Conservation (phyloP, 331 rosid species). For the Rhamnella rubrinervis region DNA sequence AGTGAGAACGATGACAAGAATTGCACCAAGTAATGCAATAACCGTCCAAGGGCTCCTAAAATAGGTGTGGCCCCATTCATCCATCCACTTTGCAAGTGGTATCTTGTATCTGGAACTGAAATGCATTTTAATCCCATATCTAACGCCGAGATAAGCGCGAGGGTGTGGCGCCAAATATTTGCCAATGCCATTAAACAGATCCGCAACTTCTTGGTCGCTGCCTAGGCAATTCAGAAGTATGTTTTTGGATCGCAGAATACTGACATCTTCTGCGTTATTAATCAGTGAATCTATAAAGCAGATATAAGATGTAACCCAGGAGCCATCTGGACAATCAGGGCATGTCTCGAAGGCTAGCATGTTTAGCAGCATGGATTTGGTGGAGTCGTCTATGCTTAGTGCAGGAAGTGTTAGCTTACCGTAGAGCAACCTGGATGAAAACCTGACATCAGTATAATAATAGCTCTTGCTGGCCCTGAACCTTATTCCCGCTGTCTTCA, state of each 20-base stretch:
- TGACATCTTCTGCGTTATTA: neutral
- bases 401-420: slow-evolving; percentile 17
- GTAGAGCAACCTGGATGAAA: neutral
- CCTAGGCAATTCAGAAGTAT: neutral
- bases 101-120: neutral
- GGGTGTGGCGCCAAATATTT: neutral
- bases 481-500: neutral
- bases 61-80: neutral
- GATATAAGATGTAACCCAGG: slow-evolving; percentile 1
- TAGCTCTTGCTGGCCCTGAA: neutral
- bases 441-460: neutral
- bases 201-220: neutral
- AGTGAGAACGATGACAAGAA: neutral
- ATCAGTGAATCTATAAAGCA: slow-evolving; percentile 15
- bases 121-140: accelerated
- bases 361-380: slow-evolving; percentile 17
- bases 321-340: neutral
- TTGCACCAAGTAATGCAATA: neutral
- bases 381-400: slow-evolving; percentile 15
- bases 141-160: neutral
- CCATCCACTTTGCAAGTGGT: neutral
- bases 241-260: neutral
- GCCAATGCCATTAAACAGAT: slow-evolving; percentile 10
- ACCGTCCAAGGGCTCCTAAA: slow-evolving; percentile 11
- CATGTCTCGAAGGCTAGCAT: slow-evolving; percentile 15